Base-by-base conservation (phyloP, 2,329 filamentous ascomycete genomes). In the Xylariales sp. region DNA sequence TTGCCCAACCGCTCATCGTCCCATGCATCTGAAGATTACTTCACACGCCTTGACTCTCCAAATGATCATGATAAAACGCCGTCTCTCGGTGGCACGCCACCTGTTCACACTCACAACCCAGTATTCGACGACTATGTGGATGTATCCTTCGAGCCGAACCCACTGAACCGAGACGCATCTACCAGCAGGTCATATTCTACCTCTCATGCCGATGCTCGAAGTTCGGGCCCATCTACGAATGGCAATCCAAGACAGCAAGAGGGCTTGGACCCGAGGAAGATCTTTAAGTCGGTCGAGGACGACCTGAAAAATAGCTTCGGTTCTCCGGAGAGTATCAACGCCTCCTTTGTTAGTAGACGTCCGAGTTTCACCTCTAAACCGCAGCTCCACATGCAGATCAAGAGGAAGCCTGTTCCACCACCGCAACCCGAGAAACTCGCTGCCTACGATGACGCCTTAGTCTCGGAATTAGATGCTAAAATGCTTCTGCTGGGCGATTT, bases 281-380 rank as follows among this genome's bases (percentile, higher is more conserved):
- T 91, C 9, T 95, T 95, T 60, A 82, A 78, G 46, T 73, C 74
- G 4, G 59, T 95, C 11, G 88, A 95, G 62, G 84, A 89, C 46
- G 91, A 93, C 55, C 74, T 95, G 29, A 66, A 80, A 37, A 61
- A 66, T 15, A 84, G 77, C 51, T 86, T 94, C 53, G 74, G 77
- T 41, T 81, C 82, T 0, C 81, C 81, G 50, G 74, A 84, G 39
- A 82, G 76, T 48, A 63, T 95, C n/a, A 94, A 93, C 58, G 70
- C 69, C 11, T 90, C 88, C 0, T 95, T 95, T 56, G 67, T 74
- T 27, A 74, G 74, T 1, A 63, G 68, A 33, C 72, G 74, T 40
- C 59, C 49, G 49, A 56, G 57, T 37, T 50, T 57, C 35, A 53
- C 40, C 50, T 56, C 49, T 36, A 59, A 47, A 38, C 44, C 56